A percentile compares a stretch with the other conserved stretches of the same genome.
Evolutionary conservation across 1,284 basidiomycete species (phyloP).

Genomic region (Trichosporon inkin): DNA sequence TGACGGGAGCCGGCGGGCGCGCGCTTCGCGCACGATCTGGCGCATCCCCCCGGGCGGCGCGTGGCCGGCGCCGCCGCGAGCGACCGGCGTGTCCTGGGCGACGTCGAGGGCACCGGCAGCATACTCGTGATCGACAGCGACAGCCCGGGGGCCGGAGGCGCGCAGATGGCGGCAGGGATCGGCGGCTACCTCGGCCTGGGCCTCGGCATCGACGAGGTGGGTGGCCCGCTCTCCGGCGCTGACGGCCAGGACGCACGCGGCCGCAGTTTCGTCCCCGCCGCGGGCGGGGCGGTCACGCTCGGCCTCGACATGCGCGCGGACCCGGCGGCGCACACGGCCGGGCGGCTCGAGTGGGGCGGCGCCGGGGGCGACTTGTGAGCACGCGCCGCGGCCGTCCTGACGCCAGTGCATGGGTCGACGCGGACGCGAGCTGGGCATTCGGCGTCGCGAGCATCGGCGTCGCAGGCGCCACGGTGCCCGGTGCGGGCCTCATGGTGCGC

Average conservation of each 20-base stretch:
- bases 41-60: no score
- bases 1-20: neutral
- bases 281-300: constrained; percentile 25
- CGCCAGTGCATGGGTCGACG: constrained; percentile 41
- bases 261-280: neutral
- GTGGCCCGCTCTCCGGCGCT: constrained; percentile 19
- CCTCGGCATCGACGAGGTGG: constrained; percentile 39
- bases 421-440: constrained; percentile 35
- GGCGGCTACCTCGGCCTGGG: constrained; percentile 45
- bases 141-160: neutral
- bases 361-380: constrained; percentile 44
- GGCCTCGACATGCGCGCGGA: constrained; percentile 34
- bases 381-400: neutral
- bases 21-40: no score
- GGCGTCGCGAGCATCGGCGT: constrained; percentile 30
- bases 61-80: no score
- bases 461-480: constrained; percentile 20
- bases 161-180: constrained; percentile 23
- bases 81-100: no score
- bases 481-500: neutral
- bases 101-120: neutral
- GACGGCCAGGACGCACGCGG: no score
- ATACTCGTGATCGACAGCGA: neutral
- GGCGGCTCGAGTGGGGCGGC: constrained; percentile 46
- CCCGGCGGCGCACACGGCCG: constrained; percentile 22